Evolutionary conservation across 1,284 basidiomycete species (phyloP), one percentile per base, ranked within the genome.

Genomic region (Takashimella tepidaria): DNA sequence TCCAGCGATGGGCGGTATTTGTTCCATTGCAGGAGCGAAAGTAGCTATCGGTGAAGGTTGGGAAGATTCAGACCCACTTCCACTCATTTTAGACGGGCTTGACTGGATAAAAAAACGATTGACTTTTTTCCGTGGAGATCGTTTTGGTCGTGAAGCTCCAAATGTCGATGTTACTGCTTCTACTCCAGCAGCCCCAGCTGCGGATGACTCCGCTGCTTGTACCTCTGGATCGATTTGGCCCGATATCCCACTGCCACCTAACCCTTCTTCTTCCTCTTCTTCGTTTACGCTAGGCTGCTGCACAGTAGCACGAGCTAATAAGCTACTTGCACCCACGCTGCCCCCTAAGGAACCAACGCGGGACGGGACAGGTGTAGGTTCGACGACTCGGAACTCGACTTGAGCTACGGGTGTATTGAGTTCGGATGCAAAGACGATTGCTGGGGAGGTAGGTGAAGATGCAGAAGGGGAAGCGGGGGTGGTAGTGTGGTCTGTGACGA

Each of bases 351-450:
- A 69, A 8, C 72, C 72, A 0, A 70, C 70, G 27, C 72, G 60
- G 43, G 62, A 66, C 3, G 72, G 70, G 0, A 69, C 72, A 4
- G 72, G 72, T 3, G 72, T 74, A 12, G 72, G 72, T 54, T 74
- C 72, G 19, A 74, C 67, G n/a, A 74, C 58, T 0, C 69, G 66
- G 16, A 72, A 68, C 50, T 72, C 67, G 24, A 74, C 51, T 45
- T 69, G 58, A 13, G 68, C 62, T 8, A 66, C 54, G 0, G 70
- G 70, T 5, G 70, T 72, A 23, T 69, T 65, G 31, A 37, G 31
- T 16, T 37, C 31, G 31, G 45, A 22, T 46, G 45, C 23, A 46
- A 24, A 20, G 20, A 55, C 52, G 13, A 55, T 43, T 1, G 45
- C 24, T 16, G 53, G 42, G 23, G 48, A 41, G 12, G 45, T 3